Evolutionary conservation across 1,139 yeast species (phyloP), one percentile per base, ranked within the genome.

Genomic region (Taiozyma sp.): DNA sequence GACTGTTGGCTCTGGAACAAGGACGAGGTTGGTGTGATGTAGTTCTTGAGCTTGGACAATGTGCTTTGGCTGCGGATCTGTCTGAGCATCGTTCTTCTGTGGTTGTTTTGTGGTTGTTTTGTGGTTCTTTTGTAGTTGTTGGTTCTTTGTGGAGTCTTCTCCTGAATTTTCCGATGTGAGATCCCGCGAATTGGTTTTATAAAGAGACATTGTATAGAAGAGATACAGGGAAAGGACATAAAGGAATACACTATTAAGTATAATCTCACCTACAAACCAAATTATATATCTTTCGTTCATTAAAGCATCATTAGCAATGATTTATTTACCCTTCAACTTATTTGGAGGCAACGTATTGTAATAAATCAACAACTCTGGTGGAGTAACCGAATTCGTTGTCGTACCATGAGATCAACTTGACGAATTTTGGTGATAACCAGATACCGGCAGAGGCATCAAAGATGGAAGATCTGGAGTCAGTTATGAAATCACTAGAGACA

Each of bases 351-450:
- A 84, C 83, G 80, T 78, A 83, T 74, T 83, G 81, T 70, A 87
- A 77, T 70, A 87, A 81, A 80, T 87, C 95, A 63, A 87, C 92
- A 60, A 87, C 95, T 80, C 96, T 87, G 79, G 90, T 84, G 68
- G 93, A 86, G 89, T 87, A 87, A 72, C 96, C 96, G 79, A 71
- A 87, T 79, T 87, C 96, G 78, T 87, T 87, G 73, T 87, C 96
- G 83, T 87, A 87, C 95, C 95, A 87, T 56, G 93, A 77, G 74
- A 87, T 80, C 75, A 87, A 84, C 83, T 87, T 87, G 75, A 86
- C 90, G 73, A 87, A 87, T 70, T 82, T 81, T 74, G 88, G 88
- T 70, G 87, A 83, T 70, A 87, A 81, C 70, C 82, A 80, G 76
- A 87, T 86, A 79, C 93, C 91, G 58, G 96, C 96, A 78, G 80